phyloP scores from a whole-genome alignment of 2,329 filamentous ascomycete species.

The Cladobotryum mycophilum region DNA sequence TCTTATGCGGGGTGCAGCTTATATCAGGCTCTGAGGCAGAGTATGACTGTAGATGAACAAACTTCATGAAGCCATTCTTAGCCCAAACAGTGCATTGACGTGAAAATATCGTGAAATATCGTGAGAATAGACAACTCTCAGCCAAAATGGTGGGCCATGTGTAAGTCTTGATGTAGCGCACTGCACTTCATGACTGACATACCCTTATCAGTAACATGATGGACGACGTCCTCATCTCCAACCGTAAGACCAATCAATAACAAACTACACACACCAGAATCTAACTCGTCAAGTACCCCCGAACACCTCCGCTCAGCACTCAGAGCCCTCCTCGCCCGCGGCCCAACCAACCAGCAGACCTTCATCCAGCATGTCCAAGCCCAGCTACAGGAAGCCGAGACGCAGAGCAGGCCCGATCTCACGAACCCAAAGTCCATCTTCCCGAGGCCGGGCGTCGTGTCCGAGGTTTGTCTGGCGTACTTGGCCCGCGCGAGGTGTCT shows the following conservation, averaged over 20 bases:
- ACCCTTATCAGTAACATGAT: conserved; percentile 29
- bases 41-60: no score
- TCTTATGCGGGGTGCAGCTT: no score
- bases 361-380: conserved; percentile 30
- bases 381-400: conserved; percentile 18
- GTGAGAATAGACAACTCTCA: neutral
- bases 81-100: neutral
- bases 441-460: conserved; percentile 17
- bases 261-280: neutral
- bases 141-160: conserved; percentile 7
- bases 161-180: conserved; percentile 3
- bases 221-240: conserved; percentile 36
- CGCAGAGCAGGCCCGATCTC: conserved; percentile 12
- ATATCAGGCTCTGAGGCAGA: no score
- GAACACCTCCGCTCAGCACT: conserved; percentile 28
- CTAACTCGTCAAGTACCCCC: conserved; percentile 21
- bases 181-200: neutral
- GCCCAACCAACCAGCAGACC: conserved; percentile 22
- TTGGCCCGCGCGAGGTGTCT: conserved; percentile 29
- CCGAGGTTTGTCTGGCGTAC: conserved; percentile 20
- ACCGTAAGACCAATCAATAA: conserved; percentile 16
- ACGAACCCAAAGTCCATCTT: conserved; percentile 20
- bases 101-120: no score
- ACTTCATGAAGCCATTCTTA: neutral
- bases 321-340: conserved; percentile 26